Evolutionary conservation across 306 rosid species (phyloP).

Genomic region (Arachis stenosperma): DNA sequence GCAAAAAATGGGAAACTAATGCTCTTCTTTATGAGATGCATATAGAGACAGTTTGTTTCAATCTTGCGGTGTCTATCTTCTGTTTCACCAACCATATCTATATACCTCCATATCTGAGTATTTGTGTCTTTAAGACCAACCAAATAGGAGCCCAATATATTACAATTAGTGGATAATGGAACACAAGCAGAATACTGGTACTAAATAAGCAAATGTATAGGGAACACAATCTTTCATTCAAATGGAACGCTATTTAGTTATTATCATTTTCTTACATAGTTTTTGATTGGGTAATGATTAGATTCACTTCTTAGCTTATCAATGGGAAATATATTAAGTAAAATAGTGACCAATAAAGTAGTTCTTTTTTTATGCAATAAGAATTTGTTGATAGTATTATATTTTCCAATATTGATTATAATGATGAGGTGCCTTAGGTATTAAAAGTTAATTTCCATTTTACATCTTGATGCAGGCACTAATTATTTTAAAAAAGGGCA

Average conservation of each 20-base stretch:
- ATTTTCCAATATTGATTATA: slow-evolving; percentile 18
- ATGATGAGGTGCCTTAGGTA: slow-evolving; percentile 12
- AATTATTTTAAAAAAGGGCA: slow-evolving; percentile 70
- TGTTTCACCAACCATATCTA: too few species aligned
- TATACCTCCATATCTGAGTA: too few species aligned
- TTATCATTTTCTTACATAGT: background rate
- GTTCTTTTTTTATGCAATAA: slow-evolving; percentile 26
- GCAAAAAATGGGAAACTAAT: too few species aligned
- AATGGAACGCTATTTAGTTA: slow-evolving; percentile 5
- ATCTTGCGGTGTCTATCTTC: too few species aligned
- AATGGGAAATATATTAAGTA: background rate
- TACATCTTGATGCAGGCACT: slow-evolving; percentile 66
- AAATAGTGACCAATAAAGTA: slow-evolving; percentile 11
- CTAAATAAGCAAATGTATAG: background rate
- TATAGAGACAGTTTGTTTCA: too few species aligned
- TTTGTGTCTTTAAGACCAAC: too few species aligned
- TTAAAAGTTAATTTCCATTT: slow-evolving; percentile 27
- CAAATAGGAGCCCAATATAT: too few species aligned
- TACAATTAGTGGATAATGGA: background rate
- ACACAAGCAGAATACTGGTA: background rate
- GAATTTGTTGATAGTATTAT: slow-evolving; percentile 33
- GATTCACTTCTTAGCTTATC: slow-evolving; percentile 9
- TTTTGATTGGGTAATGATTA: slow-evolving; percentile 15
- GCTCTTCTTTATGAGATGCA: too few species aligned
- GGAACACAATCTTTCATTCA: slow-evolving; percentile 13